phyloP scores from a whole-genome alignment of 2,329 filamentous ascomycete species.

The Ophiostoma australiae region DNA sequence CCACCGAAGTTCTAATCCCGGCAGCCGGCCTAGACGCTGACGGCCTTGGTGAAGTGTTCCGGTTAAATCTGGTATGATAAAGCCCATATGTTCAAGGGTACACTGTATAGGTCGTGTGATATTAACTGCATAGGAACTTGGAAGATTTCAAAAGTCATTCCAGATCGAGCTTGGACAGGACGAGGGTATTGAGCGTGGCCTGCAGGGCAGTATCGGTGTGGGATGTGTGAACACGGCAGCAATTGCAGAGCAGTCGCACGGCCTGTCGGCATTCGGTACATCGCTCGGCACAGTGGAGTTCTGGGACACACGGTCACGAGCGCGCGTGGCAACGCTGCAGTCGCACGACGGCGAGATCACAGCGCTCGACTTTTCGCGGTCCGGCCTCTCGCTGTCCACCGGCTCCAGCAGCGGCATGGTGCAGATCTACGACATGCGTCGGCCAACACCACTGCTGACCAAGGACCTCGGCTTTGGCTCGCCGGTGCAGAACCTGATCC shows the following conservation, averaged over 20 bases:
- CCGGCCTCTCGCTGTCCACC: slow-evolving; percentile 77
- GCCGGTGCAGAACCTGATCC: slow-evolving; percentile 77
- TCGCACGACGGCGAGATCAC: slow-evolving; percentile 70
- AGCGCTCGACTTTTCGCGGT: slow-evolving; percentile 77
- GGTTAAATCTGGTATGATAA: slow-evolving; percentile 62
- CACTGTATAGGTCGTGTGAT: background rate
- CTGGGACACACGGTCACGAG: slow-evolving; percentile 84
- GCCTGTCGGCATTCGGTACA: slow-evolving; percentile 87
- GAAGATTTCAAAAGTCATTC: slow-evolving; percentile 90
- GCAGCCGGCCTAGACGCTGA: slow-evolving; percentile 82
- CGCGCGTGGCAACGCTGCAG: slow-evolving; percentile 71
- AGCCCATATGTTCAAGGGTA: background rate
- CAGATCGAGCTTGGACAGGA: slow-evolving; percentile 86
- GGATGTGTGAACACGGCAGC: slow-evolving; percentile 84
- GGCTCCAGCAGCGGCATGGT: slow-evolving; percentile 86
- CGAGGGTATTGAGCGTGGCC: slow-evolving; percentile 64
- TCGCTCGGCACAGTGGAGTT: slow-evolving; percentile 94
- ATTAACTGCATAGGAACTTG: slow-evolving; percentile 53
- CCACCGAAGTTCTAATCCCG: slow-evolving; percentile 80
- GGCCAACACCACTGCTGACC: slow-evolving; percentile 75
- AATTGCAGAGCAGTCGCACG: slow-evolving; percentile 83
- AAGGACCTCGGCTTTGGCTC: slow-evolving; percentile 97
- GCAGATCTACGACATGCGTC: slow-evolving; percentile 86
- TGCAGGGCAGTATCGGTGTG: slow-evolving; percentile 81
- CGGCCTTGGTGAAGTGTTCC: slow-evolving; percentile 85